Evolutionary conservation across 179 eudicot genomes (phyloP).

Genomic region (Pouteria campechiana): DNA sequence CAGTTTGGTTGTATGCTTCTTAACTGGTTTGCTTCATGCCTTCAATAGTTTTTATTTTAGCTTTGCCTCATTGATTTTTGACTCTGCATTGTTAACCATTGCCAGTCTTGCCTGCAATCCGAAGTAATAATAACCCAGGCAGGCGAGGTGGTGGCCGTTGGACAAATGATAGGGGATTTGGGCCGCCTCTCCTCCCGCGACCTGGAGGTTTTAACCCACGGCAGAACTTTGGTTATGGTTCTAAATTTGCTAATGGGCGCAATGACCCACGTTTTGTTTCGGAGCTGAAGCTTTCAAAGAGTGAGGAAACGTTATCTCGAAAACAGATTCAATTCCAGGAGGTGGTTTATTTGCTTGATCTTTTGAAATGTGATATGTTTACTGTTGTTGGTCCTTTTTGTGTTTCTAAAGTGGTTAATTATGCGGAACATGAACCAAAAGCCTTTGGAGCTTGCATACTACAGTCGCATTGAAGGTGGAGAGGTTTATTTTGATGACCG

Average conservation of each 20-base stretch:
- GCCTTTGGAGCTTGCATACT: slow-evolving; percentile 96
- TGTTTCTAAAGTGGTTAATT: slow-evolving; percentile 5
- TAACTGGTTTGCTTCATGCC: not conserved
- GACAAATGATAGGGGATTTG: slow-evolving; percentile 93
- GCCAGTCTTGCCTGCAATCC: slow-evolving; percentile 65
- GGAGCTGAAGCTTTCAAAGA: slow-evolving; percentile 75
- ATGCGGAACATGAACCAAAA: slow-evolving; percentile 19
- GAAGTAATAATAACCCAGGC: slow-evolving; percentile 43
- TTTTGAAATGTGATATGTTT: not conserved
- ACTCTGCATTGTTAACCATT: not conserved
- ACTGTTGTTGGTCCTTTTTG: not conserved
- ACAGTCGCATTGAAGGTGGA: slow-evolving; percentile 90
- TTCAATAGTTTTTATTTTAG: not conserved
- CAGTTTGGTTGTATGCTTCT: not conserved
- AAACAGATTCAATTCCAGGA: slow-evolving; percentile 63
- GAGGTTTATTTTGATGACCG: slow-evolving; percentile 91
- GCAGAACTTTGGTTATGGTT: slow-evolving; percentile 43
- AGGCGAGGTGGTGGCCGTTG: slow-evolving; percentile 89
- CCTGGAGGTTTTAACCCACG: slow-evolving; percentile 73
- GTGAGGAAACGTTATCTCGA: slow-evolving; percentile 93
- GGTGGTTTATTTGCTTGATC: slow-evolving; percentile 22
- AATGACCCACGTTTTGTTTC: slow-evolving; percentile 94
- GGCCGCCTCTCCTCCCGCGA: slow-evolving; percentile 87
- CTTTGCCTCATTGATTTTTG: not conserved
- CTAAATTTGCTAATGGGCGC: slow-evolving; percentile 37